Base-by-base conservation (phyloP, 2,329 filamentous ascomycete genomes). In the Cladophialophora psammophila region DNA sequence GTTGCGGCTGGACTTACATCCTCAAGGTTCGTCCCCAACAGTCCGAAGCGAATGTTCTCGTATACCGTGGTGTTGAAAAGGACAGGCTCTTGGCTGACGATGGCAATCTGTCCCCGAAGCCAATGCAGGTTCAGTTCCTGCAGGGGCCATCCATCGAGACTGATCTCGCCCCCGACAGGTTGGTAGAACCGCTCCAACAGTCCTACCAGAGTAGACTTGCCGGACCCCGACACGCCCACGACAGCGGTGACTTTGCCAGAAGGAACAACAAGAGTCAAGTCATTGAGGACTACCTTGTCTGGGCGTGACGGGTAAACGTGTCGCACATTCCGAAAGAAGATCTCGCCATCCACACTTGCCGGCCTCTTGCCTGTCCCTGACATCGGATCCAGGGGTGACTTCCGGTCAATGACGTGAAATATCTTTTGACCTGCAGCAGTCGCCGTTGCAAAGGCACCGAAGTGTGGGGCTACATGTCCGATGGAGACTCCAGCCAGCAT, bases 291-390 rank as follows among this genome's bases (percentile, higher is more conserved):
- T 1, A 88, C 87, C 2, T 96, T 93, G 73, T 97, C 93, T 0
- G 94, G 93, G 10, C 94, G 88, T 6, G 93, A 97, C 3, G 95
- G 95, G 74, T 99, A 98, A 72, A 97, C 94, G 79, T 97, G 93
- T 78, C 91, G 94, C 76, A 98, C 85, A 72, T 92, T 86, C 72
- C 89, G 87, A 48, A 99, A 85, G 70, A 93, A 90, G 66, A 99
- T 90, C 15, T 87, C 87, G 36, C 94, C 94, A 66, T 90, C 83
- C 1, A 97, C 84, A 20, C 86, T 78, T 0, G 93, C 88, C 0
- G 95, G 85, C 72, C 85, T 93, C 67, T 87, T 82, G 15, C 94
- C 95, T 9, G 84, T 82, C 0, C 90, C 85, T 1, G 86, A 86
- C 4, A 87, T 87, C 0, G 94, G 89, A 75, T 98, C 91, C 57